Conservation (phyloP, 305 asterid genomes). For the Fraxinus dipetala region DNA sequence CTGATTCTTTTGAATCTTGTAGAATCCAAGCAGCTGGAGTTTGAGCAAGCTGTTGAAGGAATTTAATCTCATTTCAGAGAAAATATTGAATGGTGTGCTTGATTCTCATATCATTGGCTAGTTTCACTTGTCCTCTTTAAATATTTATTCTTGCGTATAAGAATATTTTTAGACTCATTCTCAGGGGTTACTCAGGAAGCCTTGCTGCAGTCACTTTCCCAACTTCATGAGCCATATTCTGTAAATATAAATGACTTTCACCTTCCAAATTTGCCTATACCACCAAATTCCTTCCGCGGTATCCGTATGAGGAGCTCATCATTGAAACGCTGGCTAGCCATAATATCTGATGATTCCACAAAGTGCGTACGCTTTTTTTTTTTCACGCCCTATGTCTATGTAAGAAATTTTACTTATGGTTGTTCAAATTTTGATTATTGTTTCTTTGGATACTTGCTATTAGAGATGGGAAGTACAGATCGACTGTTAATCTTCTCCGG, state of each 20-base stretch:
- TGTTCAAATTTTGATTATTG: slow-evolving; percentile 16
- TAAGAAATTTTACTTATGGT: background rate
- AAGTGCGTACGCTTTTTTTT: slow-evolving; percentile 36
- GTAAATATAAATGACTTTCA: slow-evolving; percentile 55
- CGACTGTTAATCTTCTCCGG: slow-evolving; percentile 70
- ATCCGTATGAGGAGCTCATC: slow-evolving; percentile 76
- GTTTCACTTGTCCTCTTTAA: slow-evolving; percentile 2
- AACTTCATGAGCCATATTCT: slow-evolving; percentile 39
- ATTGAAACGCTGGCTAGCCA: slow-evolving; percentile 83
- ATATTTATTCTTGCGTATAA: slow-evolving; percentile 21
- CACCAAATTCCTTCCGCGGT: slow-evolving; percentile 80
- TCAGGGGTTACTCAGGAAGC: slow-evolving; percentile 63
- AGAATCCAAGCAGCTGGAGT: slow-evolving; percentile 93
- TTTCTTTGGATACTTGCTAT: slow-evolving; percentile 10
- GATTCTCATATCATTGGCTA: background rate
- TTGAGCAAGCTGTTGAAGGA: slow-evolving; percentile 70
- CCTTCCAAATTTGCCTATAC: slow-evolving; percentile 67
- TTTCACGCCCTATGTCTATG: background rate
- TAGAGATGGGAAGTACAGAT: slow-evolving; percentile 77
- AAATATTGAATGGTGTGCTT: slow-evolving; percentile 48
- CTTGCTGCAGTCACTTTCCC: slow-evolving; percentile 53
- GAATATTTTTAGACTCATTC: slow-evolving; percentile 58
- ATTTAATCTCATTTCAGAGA: slow-evolving; percentile 56
- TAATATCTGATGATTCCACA: slow-evolving; percentile 76
- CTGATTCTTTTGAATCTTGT: slow-evolving; percentile 22